These are phyloP conservation scores for Plasmodium relictum DNA, from an alignment of 169 alveolate genomes.

Conservation along the genomic window DNA sequence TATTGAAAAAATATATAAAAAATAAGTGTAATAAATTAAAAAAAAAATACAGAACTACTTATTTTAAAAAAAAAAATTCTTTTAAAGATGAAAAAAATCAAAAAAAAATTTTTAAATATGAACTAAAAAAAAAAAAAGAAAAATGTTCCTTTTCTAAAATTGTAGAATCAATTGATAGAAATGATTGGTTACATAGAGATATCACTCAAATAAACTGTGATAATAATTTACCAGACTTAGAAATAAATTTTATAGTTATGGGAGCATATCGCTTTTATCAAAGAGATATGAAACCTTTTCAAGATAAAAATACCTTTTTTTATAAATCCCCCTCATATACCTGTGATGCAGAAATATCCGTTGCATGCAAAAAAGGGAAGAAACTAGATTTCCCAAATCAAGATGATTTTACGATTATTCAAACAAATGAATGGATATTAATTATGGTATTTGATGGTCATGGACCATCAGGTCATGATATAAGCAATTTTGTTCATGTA, in stretches of 20 bases:
- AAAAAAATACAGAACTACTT: constrained; percentile 41
- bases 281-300: constrained; percentile 61
- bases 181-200: constrained; percentile 50
- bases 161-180: constrained; percentile 56
- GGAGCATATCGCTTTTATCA: constrained; percentile 72
- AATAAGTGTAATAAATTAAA: constrained; percentile 71
- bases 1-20: constrained; percentile 71
- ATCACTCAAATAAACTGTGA: constrained; percentile 55
- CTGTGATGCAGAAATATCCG: constrained; percentile 79
- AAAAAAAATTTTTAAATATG: constrained; percentile 58
- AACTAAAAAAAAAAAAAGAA: constrained; percentile 53
- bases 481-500: constrained; percentile 84
- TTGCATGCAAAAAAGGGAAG: constrained; percentile 83
- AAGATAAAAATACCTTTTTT: constrained; percentile 75
- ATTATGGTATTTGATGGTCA: constrained; percentile 90
- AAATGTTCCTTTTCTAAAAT: constrained; percentile 69
- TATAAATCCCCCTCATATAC: constrained; percentile 75
- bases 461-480: constrained; percentile 89
- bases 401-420: constrained; percentile 85
- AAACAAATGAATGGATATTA: constrained; percentile 82
- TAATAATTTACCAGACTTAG: constrained; percentile 55
- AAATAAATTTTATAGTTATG: constrained; percentile 68
- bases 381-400: constrained; percentile 86
- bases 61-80: constrained; percentile 14
- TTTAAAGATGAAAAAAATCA: constrained; percentile 15